These are phyloP conservation scores for Penicillium corylophilum DNA, from an alignment of 2,329 filamentous ascomycete species.

Conservation along the genomic window DNA sequence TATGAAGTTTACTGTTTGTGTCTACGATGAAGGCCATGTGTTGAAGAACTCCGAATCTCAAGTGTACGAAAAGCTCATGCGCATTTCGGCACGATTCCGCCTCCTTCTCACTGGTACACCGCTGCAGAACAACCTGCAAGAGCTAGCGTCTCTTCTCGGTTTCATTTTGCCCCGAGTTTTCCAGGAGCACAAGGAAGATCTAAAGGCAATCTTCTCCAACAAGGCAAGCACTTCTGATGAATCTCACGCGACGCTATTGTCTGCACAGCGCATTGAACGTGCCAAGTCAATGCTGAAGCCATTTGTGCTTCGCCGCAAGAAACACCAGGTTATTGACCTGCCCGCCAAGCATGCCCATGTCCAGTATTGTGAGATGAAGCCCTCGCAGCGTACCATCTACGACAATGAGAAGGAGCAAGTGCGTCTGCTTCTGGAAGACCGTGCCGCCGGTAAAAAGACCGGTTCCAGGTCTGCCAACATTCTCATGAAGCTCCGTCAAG, in stretches of 20 bases:
- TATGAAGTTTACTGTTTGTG: slow-evolving; percentile 59
- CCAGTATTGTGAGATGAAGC: slow-evolving; percentile 76
- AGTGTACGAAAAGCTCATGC: slow-evolving; percentile 74
- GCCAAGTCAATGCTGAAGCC: slow-evolving; percentile 91
- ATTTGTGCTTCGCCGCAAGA: slow-evolving; percentile 91
- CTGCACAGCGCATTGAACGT: slow-evolving; percentile 79
- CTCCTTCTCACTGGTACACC: slow-evolving; percentile 88
- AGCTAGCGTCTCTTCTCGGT: slow-evolving; percentile 85
- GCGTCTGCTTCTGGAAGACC: slow-evolving; percentile 59
- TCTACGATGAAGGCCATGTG: slow-evolving; percentile 94
- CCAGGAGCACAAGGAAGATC: slow-evolving; percentile 68
- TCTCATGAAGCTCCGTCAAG: slow-evolving; percentile 89
- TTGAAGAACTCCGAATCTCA: slow-evolving; percentile 85
- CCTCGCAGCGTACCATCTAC: slow-evolving; percentile 72
- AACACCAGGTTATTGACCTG: slow-evolving; percentile 85
- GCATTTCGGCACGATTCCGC: slow-evolving; percentile 77
- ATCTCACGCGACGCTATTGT: slow-evolving; percentile 75
- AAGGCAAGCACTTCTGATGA: slow-evolving; percentile 78
- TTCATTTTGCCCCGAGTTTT: slow-evolving; percentile 92
- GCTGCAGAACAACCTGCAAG: slow-evolving; percentile 92
- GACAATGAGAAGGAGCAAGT: slow-evolving; percentile 64
- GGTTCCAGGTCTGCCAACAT: slow-evolving; percentile 61
- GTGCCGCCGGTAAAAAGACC: slow-evolving; percentile 55
- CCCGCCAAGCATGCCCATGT: slow-evolving; percentile 76
- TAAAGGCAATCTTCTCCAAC: slow-evolving; percentile 87